Evolutionary conservation across 768 basidiomycete genomes (phyloP).

Genomic region (Tulasnella sp.): DNA sequence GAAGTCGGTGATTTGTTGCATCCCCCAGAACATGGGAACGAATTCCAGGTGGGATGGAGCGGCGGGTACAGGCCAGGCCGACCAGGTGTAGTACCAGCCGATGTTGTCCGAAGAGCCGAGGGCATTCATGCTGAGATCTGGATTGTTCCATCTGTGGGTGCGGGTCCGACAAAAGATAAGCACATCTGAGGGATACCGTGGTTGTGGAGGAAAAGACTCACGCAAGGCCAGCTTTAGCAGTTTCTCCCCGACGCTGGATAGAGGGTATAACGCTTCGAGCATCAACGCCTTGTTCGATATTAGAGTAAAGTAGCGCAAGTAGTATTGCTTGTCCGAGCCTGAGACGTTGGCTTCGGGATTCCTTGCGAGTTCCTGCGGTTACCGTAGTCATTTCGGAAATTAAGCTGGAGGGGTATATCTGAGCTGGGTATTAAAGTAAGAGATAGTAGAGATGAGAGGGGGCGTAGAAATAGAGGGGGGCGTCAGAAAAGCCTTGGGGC

Average conservation of each 20-base stretch:
- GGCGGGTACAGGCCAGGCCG: slow-evolving; percentile 37
- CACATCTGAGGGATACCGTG: not conserved
- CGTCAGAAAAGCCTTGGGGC: not conserved
- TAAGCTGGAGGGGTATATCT: not conserved
- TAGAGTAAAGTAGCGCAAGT: not conserved
- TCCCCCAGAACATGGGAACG: slow-evolving; percentile 58
- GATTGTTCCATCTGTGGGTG: slow-evolving; percentile 15
- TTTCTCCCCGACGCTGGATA: not conserved
- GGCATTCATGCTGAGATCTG: not conserved
- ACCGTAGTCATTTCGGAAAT: not conserved
- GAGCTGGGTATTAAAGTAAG: not conserved
- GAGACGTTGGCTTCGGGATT: not conserved
- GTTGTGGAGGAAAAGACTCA: not conserved
- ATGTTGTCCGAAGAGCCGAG: not conserved
- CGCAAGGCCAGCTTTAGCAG: slow-evolving; percentile 19
- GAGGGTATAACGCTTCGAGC: not conserved
- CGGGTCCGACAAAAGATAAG: not conserved
- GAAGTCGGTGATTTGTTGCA: slow-evolving; percentile 41
- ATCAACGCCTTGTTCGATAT: not conserved
- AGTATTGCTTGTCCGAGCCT: not conserved
- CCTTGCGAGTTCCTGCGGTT: not conserved
- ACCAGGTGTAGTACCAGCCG: slow-evolving; percentile 53
- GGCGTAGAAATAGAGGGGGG: not conserved
- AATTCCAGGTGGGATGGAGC: slow-evolving; percentile 47
- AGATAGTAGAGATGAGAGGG: not conserved